A percentile compares a stretch with the other conserved stretches of the same genome.
Evolutionary conservation across 2,329 filamentous ascomycete species (phyloP).

Genomic region (Beauveria pseudobassiana): DNA sequence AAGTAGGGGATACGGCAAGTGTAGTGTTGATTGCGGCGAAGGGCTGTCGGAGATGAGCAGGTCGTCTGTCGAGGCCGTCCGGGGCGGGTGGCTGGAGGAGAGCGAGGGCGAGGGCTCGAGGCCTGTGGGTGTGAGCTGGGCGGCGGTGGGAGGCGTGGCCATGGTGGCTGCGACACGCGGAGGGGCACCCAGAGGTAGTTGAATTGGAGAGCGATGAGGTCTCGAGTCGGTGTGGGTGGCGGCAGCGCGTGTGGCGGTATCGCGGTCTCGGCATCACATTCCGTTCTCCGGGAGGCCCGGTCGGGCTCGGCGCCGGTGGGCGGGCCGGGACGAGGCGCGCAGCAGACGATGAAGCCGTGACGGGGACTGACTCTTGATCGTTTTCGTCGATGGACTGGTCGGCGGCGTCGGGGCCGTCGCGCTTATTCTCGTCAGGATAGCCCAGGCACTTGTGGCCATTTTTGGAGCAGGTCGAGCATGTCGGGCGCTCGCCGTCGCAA

Average conservation of each 20-base stretch:
- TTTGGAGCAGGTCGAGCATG: slow-evolving; percentile 65
- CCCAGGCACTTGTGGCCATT: slow-evolving; percentile 64
- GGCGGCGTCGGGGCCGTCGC: slow-evolving; percentile 22
- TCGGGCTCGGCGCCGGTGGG: background rate
- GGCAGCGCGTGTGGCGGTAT: background rate
- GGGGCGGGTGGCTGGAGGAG: slow-evolving; percentile 1
- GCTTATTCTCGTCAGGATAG: slow-evolving; percentile 44
- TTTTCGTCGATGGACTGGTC: slow-evolving; percentile 31
- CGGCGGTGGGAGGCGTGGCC: background rate
- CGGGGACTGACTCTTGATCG: slow-evolving; percentile 17
- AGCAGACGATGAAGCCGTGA: background rate
- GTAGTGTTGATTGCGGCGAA: slow-evolving; percentile 37
- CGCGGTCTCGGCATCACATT: background rate
- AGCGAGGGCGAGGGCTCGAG: slow-evolving; percentile 2
- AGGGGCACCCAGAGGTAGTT: background rate
- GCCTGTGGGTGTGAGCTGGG: background rate
- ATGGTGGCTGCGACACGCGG: background rate
- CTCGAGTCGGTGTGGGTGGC: background rate
- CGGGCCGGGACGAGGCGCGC: background rate
- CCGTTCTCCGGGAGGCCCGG: background rate
- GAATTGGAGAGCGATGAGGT: background rate
- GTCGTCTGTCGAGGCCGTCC: slow-evolving; percentile 18
- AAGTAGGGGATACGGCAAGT: slow-evolving; percentile 76
- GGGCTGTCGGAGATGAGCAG: slow-evolving; percentile 31
- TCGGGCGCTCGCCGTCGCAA: slow-evolving; percentile 65